These are phyloP conservation scores for Kewa caespitosa DNA, from an alignment of 179 eudicot genomes.

Conservation along the genomic window DNA sequence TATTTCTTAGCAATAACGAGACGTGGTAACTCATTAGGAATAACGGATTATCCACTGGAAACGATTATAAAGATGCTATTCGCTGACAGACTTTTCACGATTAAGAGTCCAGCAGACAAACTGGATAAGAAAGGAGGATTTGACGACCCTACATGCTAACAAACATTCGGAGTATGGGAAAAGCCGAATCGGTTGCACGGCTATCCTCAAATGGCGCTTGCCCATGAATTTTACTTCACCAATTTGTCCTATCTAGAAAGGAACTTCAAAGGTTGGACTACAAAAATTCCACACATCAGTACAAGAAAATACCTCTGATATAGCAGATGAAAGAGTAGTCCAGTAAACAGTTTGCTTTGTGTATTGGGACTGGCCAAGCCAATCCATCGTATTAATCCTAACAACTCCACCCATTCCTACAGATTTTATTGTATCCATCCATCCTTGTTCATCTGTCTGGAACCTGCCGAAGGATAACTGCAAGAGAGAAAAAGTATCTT, in stretches of 20 bases:
- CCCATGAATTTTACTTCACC: not conserved
- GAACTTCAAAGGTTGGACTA: not conserved
- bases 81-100: not conserved
- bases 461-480: constrained; percentile 68
- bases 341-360: constrained; percentile 55
- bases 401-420: constrained; percentile 59
- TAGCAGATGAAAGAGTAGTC: constrained; percentile 80
- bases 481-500: constrained; percentile 22
- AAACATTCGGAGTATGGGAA: not conserved
- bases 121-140: not conserved
- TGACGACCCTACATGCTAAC: not conserved
- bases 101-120: not conserved
- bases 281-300: not conserved
- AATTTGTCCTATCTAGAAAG: not conserved
- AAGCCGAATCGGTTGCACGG: not conserved
- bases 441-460: constrained; percentile 91
- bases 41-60: too few relatives aligned
- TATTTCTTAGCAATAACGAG: not conserved
- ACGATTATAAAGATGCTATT: too few relatives aligned
- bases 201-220: not conserved
- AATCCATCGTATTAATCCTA: constrained; percentile 84
- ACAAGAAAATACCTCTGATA: constrained; percentile 61
- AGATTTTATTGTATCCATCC: constrained; percentile 79
- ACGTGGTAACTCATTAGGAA: too few relatives aligned
- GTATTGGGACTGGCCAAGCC: constrained; percentile 89